These are phyloP conservation scores for Mediolabrus comicus DNA, from an alignment of 108 stramenopile genomes.

Conservation along the genomic window DNA sequence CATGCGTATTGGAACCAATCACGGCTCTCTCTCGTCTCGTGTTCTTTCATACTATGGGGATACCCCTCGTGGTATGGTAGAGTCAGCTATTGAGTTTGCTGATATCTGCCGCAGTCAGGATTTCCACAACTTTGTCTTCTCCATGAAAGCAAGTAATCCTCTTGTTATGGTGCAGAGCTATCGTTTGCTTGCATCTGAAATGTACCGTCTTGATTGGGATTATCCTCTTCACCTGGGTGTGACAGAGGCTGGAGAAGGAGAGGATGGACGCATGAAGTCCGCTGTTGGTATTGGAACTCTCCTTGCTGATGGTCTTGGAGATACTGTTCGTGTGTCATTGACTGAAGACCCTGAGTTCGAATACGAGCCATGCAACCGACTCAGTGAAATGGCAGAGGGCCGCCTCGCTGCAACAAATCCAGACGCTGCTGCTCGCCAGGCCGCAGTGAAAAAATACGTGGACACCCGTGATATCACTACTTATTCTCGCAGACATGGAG, in stretches of 20 bases:
- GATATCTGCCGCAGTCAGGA: slow-evolving; percentile 94
- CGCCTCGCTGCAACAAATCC: slow-evolving; percentile 67
- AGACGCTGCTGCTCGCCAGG: slow-evolving; percentile 62
- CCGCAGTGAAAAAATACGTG: slow-evolving; percentile 66
- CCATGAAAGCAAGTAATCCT: slow-evolving; percentile 98
- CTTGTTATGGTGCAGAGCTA: slow-evolving; percentile 97
- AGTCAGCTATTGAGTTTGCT: slow-evolving; percentile 95
- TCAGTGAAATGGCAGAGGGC: slow-evolving; percentile 80
- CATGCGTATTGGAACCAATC: slow-evolving; percentile 98
- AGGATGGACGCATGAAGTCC: slow-evolving; percentile 97
- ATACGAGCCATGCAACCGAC: slow-evolving; percentile 89
- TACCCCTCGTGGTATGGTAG: slow-evolving; percentile 98
- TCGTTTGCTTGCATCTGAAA: slow-evolving; percentile 90
- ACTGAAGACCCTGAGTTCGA: slow-evolving; percentile 98
- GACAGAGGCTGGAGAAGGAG: slow-evolving; percentile 98
- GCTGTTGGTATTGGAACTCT: slow-evolving; percentile 97
- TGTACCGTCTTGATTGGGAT: slow-evolving; percentile 93
- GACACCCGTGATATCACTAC: slow-evolving; percentile 86
- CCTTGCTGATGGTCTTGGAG: slow-evolving; percentile 94
- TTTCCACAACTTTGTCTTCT: slow-evolving; percentile 98
- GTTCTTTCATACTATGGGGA: slow-evolving; percentile 94
- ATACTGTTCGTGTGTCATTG: slow-evolving; percentile 94
- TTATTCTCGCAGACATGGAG: slow-evolving; percentile 68
- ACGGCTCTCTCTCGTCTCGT: slow-evolving; percentile 88
- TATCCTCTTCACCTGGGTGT: slow-evolving; percentile 97